These are phyloP conservation scores for Helicocarpus griseus DNA, from an alignment of 2,329 filamentous ascomycete species.

Conservation along the genomic window DNA sequence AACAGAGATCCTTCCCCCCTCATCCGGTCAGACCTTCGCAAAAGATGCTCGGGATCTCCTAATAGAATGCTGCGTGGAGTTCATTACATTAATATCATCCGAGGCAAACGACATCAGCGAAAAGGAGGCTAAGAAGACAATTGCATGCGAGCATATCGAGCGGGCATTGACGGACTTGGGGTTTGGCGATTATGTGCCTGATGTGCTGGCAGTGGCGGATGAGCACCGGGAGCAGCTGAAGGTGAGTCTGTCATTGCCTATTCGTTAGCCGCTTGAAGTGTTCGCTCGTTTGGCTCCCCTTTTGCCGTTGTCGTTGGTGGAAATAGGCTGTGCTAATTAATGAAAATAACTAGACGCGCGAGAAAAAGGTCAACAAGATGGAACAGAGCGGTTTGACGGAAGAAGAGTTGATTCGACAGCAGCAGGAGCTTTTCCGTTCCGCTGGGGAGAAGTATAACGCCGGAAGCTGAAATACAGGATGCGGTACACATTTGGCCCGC, in stretches of 20 bases:
- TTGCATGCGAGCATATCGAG: conserved; percentile 94
- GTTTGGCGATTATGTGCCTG: conserved; percentile 83
- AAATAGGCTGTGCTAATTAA: too few relatives aligned
- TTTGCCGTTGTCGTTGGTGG: conserved; percentile 3
- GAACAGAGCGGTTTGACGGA: conserved; percentile 87
- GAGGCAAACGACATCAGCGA: conserved; percentile 99
- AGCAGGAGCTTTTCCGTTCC: conserved; percentile 82
- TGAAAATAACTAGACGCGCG: conserved; percentile 57
- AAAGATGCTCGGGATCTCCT: conserved; percentile 92
- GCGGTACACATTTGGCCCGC: neutral
- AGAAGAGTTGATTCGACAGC: conserved; percentile 78
- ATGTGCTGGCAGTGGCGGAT: conserved; percentile 74
- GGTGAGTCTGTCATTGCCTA: conserved; percentile 43
- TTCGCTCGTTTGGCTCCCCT: conserved; percentile 8
- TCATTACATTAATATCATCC: conserved; percentile 96
- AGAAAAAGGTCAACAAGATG: conserved; percentile 96
- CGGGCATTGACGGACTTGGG: conserved; percentile 87
- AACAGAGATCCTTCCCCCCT: conserved; percentile 75
- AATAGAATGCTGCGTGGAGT: conserved; percentile 98
- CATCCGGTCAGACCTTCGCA: conserved; percentile 72
- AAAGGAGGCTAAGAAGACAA: conserved; percentile 98
- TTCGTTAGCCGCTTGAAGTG: neutral
- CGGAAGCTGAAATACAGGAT: conserved; percentile 14
- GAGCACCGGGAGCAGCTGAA: conserved; percentile 91
- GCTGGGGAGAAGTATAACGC: conserved; percentile 64